These are phyloP conservation scores for Berberis vulgaris DNA, from an alignment of 164 flowering plant species.

Conservation along the genomic window DNA sequence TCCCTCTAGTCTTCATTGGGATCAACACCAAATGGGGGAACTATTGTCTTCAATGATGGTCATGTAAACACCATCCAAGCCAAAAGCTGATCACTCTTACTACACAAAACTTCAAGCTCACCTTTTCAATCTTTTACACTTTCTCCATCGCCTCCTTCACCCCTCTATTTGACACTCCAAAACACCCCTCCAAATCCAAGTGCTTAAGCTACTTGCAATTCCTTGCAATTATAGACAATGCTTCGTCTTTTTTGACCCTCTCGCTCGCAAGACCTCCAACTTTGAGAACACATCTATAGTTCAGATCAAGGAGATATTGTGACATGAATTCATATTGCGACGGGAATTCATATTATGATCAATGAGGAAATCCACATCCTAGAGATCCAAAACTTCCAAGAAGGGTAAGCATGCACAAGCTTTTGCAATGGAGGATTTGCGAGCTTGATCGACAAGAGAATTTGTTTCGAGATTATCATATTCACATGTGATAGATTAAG, in stretches of 20 bases:
- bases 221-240: conserved; percentile 22
- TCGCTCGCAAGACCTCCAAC: conserved; percentile 33
- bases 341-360: conserved; percentile 18
- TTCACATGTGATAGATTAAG: conserved; percentile 23
- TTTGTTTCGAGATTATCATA: conserved; percentile 32
- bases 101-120: conserved; percentile 34
- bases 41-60: conserved; percentile 13
- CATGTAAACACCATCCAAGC: conserved; percentile 25
- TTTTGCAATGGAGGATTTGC: conserved; percentile 33
- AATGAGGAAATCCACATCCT: conserved; percentile 30
- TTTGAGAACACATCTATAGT: conserved; percentile 15
- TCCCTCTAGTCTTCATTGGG: conserved; percentile 11
- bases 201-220: conserved; percentile 22
- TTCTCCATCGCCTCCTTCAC: conserved; percentile 32
- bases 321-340: conserved; percentile 12
- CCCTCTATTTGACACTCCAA: conserved; percentile 31
- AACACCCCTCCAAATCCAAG: conserved; percentile 37
- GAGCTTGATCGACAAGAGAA: conserved; percentile 27
- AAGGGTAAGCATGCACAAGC: conserved; percentile 19
- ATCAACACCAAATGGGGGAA: conserved; percentile 8
- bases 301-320: conserved; percentile 19
- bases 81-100: conserved; percentile 6
- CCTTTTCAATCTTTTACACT: conserved; percentile 36
- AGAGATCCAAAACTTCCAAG: conserved; percentile 19
- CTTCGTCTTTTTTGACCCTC: conserved; percentile 28